phyloP scores from a whole-genome alignment of 2,329 filamentous ascomycete species.

The Alternaria gansuensis region DNA sequence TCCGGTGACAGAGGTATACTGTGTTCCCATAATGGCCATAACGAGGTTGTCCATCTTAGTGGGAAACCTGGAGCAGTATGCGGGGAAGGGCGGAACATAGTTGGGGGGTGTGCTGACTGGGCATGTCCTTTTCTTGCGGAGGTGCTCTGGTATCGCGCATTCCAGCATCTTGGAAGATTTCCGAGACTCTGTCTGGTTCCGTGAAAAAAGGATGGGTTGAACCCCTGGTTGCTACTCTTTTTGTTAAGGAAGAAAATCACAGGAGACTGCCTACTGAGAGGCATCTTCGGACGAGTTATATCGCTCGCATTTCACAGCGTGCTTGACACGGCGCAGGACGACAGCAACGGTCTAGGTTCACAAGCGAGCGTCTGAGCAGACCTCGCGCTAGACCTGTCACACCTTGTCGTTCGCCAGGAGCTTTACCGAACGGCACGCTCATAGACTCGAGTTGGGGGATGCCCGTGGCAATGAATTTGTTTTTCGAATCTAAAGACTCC shows the following conservation, averaged over 20 bases:
- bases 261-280: background rate
- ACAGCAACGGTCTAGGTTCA: background rate
- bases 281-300: background rate
- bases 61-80: slow-evolving; percentile 48
- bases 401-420: background rate
- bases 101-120: slow-evolving; percentile 33
- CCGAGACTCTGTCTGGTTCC: background rate
- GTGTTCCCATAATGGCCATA: slow-evolving; percentile 50
- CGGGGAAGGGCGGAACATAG: slow-evolving; percentile 44
- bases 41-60: slow-evolving; percentile 42
- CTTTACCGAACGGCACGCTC: background rate
- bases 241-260: background rate
- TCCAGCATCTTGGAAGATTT: slow-evolving; percentile 30
- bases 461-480: background rate
- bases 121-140: slow-evolving; percentile 29
- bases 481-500: background rate
- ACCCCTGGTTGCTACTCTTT: background rate
- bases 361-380: slow-evolving; percentile 1
- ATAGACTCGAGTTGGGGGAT: background rate
- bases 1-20: slow-evolving; percentile 24
- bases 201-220: background rate
- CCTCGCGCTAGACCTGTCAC: slow-evolving; percentile 1
- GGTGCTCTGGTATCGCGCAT: slow-evolving; percentile 36
- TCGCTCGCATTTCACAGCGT: background rate
- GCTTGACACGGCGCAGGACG: background rate